Base-by-base conservation (phyloP, 345 rosid genomes). In the Dimocarpus longan region DNA sequence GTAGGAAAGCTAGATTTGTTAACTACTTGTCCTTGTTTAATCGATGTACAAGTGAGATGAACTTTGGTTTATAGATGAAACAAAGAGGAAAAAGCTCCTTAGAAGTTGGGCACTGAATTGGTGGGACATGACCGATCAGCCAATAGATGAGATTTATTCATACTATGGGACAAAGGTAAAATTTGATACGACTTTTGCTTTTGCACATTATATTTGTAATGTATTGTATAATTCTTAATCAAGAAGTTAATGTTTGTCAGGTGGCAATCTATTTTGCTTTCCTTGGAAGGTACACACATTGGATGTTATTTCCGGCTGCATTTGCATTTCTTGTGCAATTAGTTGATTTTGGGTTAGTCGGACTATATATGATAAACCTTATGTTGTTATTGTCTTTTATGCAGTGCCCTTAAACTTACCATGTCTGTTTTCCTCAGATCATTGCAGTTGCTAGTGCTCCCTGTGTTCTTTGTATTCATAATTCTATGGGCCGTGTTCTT, bases 251-350 rank as follows among this genome's bases (percentile, higher is more conserved):
- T n/a, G 66, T 60, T 70, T 78, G 73, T 81, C 79, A 93, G 99
- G 89, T 92, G 83, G 98, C 97, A 59, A 82, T 92, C 79, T 95
- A 93, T 82, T 95, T 92, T 85, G 76, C 99, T 56, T 95, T 95
- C 81, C 91, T 95, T 64, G 97, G 92, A 80, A 95, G 91, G 95
- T 91, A 91, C 88, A 90, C 98, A 16, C 83, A 87, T 42, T 93
- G 98, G 99, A 75, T 90, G 83, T 78, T 89, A 46, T 95, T 93
- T 83, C 99, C 99, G 37, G 97, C 99, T 71, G 82, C 77, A 19
- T 71, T 89, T 42, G 99, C 93, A 43, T 71, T 93, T 42, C 60
- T 88, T 11, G 81, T 89, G 79, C 95, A 92, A 80, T 80, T 93
- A 84, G 81, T 90, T 83, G 88, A 93, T 84, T 91, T 93, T 71